Percentiles rank a stretch among this genome's conserved stretches.
Conservation (phyloP, 257 asterid species). For the Salvia hispanica region DNA sequence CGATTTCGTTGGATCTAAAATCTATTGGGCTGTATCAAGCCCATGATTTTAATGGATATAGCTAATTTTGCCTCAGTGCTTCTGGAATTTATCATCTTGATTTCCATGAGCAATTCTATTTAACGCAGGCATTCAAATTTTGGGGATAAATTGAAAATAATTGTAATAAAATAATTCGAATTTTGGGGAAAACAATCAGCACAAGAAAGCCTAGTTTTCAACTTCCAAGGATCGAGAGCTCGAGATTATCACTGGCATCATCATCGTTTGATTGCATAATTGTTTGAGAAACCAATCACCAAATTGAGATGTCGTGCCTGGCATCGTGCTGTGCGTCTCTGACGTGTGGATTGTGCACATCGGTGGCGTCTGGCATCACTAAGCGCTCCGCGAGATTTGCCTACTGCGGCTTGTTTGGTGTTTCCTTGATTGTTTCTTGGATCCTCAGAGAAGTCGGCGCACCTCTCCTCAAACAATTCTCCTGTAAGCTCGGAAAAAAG, state of each 20-base stretch:
- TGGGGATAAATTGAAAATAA: no score
- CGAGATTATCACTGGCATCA: not conserved
- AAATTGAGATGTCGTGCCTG: conserved; percentile 69
- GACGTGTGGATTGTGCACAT: conserved; percentile 94
- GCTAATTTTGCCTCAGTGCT: no score
- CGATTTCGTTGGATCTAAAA: no score
- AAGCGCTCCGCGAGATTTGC: conserved; percentile 84
- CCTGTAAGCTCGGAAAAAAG: conserved; percentile 47
- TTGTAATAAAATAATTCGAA: not conserved
- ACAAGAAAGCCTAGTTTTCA: conserved; percentile 13
- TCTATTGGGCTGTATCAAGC: no score
- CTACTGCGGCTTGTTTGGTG: conserved; percentile 84
- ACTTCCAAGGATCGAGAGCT: conserved; percentile 1
- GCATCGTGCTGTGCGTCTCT: conserved; percentile 86
- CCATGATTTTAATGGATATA: no score
- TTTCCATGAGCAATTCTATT: no score
- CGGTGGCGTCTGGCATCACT: conserved; percentile 88
- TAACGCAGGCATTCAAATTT: no score
- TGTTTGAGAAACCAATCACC: conserved; percentile 19
- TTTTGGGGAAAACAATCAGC: not conserved
- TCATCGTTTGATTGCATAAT: conserved; percentile 14
- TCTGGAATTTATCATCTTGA: no score
- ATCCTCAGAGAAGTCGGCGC: conserved; percentile 78
- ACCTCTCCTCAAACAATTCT: conserved; percentile 66
- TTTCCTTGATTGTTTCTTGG: conserved; percentile 77